These are phyloP conservation scores for Zasmidium citrigriseum DNA, from an alignment of 2,329 filamentous ascomycete genomes.

Conservation along the genomic window DNA sequence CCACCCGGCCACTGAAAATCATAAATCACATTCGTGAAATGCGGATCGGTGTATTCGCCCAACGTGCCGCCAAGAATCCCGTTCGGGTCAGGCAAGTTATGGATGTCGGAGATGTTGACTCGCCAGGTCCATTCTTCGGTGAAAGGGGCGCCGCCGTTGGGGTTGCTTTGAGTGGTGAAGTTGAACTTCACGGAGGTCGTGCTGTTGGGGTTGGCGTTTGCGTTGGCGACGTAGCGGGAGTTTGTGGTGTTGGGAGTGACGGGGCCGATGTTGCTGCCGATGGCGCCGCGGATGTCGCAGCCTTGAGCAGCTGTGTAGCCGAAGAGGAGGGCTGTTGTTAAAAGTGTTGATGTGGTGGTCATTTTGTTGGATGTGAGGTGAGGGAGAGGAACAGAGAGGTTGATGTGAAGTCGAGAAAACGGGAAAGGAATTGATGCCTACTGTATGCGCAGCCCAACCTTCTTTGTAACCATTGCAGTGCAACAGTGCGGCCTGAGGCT, in stretches of 20 bases:
- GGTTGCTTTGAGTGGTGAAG: background rate
- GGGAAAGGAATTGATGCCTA: too few relatives aligned
- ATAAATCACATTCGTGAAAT: slow-evolving; percentile 2
- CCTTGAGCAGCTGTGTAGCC: too few relatives aligned
- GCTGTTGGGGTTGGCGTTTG: background rate
- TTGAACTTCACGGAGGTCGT: slow-evolving; percentile 1
- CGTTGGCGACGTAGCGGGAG: too few relatives aligned
- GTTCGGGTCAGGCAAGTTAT: background rate
- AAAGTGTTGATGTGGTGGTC: too few relatives aligned
- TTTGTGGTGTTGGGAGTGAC: slow-evolving; percentile 1
- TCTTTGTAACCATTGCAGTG: too few relatives aligned
- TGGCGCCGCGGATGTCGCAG: background rate
- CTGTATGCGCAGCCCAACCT: too few relatives aligned
- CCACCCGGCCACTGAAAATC: slow-evolving; percentile 3
- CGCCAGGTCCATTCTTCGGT: slow-evolving; percentile 4
- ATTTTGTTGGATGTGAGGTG: too few relatives aligned
- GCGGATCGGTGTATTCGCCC: background rate
- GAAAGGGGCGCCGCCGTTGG: background rate
- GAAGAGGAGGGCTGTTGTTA: too few relatives aligned
- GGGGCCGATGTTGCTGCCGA: background rate
- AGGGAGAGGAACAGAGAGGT: too few relatives aligned
- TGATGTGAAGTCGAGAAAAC: too few relatives aligned
- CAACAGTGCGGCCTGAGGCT: too few relatives aligned
- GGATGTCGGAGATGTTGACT: slow-evolving; percentile 4
- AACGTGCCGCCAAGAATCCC: background rate